Base-by-base conservation (phyloP, 1,139 yeast species). In the Magnusiomyces ingens region DNA sequence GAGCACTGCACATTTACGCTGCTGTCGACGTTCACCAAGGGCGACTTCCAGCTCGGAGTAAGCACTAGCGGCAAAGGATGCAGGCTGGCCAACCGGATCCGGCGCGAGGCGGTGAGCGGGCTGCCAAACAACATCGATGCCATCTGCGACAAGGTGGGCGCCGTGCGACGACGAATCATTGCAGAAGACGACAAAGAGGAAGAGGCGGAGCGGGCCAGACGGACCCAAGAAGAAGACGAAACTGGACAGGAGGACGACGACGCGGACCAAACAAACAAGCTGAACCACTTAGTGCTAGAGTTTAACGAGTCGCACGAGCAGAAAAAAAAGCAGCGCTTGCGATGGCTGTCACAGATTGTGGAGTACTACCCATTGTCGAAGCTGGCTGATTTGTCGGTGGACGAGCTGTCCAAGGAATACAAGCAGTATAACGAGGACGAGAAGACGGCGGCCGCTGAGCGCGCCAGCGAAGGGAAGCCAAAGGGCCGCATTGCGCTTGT, bases 1-100 rank as follows among this genome's bases (percentile, higher is more conserved):
- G 82, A 82, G 45, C 74, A 77, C 42, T 86, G 95, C 54, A 80
- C 91, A 0, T 91, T 91, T 66, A 81, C 94, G 0, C 67, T 90
- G 55, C 72, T 89, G 40, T 87, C 97, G 0, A 81, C 93, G 0
- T 80, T 79, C 64, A 71, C 73, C 1, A 81, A 84, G 53, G 95
- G 95, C 1, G 82, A 80, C 57, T 81, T 91, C 69, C 94, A 87
- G 67, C 63, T 91, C 51, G 95, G 96, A 0, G 81, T 91, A 4
- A 82, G 94, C 8, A 91, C 98, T 0, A 79, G 82, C 41, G 96
- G 97, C 0, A 86, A 86, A 68, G 97, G 98, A 1, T 91, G 97
- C 70, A 81, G 89, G 56, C 72, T 91, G 54, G 95, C 96, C 0
- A 80, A 84, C 55, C 75, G 96, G 59, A 78, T 91, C 63, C 84